Base-by-base conservation (phyloP, 139 green algal species). In the Marvania coccoides region DNA sequence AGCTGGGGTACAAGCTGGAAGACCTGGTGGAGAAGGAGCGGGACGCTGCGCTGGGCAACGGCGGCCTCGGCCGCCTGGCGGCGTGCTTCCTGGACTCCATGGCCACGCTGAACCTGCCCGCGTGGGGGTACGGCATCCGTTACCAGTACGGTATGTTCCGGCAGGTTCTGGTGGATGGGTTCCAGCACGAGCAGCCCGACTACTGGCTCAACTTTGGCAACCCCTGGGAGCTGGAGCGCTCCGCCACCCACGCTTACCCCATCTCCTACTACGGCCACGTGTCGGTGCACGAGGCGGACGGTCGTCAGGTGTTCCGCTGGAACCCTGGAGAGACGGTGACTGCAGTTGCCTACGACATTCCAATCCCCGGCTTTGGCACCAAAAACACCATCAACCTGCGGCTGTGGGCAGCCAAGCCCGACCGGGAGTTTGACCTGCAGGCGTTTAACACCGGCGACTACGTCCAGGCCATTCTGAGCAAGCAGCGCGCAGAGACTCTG, bases 81-180 rank as follows among this genome's bases (percentile, higher is more conserved):
- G 90, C 95, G 33, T 99, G 95, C 84, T 99, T 99, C 80, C 76
- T 99, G 37, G 95, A 99, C 79, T 96, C 88, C n/a, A 96, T 99
- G 73, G 95, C 95, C 14, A 95, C 90, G 0, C 79, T 97, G 26
- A 89, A 97, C 76, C 88, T 99, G 70, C 95, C 95, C 6, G 95
- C 85, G 28, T 98, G 95, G 91, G 95, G 95, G 34, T 99, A 99
- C 58, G 95, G 95, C 68, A 97, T 99, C 61, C 84, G 95, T 9
- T 99, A 99, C 77, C 86, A 93, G 70, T 99, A 99, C 67, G 93
- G 93, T 42, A 98, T 98, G 93, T 98, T 99, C 71, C 82, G 90
- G 61, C 81, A 97, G 87, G 82, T 60, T 47, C 89, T 97, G 34
- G 56, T 88, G 24, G 83, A 95, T 59, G 89, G 90, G 12, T 93